These are phyloP conservation scores for Raffaelea deltoideospora DNA, from an alignment of 2,329 filamentous ascomycete genomes.

Conservation along the genomic window DNA sequence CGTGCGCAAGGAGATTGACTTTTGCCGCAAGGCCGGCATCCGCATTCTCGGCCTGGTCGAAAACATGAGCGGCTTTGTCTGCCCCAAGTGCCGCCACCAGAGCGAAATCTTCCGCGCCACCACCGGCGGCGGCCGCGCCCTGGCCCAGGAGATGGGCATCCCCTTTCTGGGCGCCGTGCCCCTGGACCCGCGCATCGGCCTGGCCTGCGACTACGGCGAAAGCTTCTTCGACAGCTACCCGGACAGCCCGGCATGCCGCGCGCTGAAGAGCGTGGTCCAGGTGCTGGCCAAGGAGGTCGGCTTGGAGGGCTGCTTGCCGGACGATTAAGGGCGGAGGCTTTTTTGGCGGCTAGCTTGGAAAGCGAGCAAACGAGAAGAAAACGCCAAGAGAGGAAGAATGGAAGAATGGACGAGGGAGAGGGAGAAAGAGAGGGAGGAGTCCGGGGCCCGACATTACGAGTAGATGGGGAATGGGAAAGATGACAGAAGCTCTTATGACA, in stretches of 20 bases:
- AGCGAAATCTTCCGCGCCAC: slow-evolving; percentile 81
- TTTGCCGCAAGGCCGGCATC: slow-evolving; percentile 90
- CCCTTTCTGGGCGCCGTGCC: slow-evolving; percentile 84
- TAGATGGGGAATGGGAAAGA: no score
- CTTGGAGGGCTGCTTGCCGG: slow-evolving; percentile 38
- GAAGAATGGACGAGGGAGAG: not conserved
- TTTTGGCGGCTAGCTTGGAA: no score
- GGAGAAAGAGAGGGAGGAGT: no score
- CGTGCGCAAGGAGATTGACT: slow-evolving; percentile 94
- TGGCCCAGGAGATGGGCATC: slow-evolving; percentile 77
- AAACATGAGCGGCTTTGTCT: slow-evolving; percentile 97
- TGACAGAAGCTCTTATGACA: no score
- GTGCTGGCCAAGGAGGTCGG: slow-evolving; percentile 53
- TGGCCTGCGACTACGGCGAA: slow-evolving; percentile 95
- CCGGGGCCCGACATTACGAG: no score
- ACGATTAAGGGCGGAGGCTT: slow-evolving; percentile 17
- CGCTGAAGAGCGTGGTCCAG: slow-evolving; percentile 67
- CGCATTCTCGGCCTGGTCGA: slow-evolving; percentile 78
- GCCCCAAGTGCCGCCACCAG: slow-evolving; percentile 72
- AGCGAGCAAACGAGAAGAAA: slow-evolving; percentile 11
- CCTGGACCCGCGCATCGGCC: slow-evolving; percentile 82
- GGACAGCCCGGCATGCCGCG: slow-evolving; percentile 77
- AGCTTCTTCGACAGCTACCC: slow-evolving; percentile 92
- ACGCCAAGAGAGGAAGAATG: not conserved
- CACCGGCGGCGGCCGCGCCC: slow-evolving; percentile 66